phyloP scores from a whole-genome alignment of 2,329 filamentous ascomycete species.

The Pestalotiopsis sp. region DNA sequence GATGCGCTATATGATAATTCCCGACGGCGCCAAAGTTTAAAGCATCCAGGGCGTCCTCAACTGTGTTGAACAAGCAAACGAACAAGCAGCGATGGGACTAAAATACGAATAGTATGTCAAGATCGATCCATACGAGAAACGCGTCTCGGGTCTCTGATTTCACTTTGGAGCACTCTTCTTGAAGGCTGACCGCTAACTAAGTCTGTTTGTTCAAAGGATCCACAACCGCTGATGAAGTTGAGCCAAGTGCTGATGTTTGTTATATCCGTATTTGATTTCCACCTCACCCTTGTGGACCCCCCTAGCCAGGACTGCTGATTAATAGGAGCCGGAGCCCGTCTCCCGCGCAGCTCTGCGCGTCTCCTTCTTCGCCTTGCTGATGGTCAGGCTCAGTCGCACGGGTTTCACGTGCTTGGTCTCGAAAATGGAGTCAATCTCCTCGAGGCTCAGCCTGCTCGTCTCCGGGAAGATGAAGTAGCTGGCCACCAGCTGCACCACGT shows the following conservation, averaged over 20 bases:
- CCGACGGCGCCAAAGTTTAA: no score
- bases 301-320: background rate
- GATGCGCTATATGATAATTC: no score
- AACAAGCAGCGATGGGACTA: no score
- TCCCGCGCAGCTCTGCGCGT: background rate
- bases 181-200: no score
- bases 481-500: slow-evolving; percentile 43
- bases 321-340: background rate
- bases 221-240: background rate
- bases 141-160: no score
- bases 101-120: no score
- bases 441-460: slow-evolving; percentile 10
- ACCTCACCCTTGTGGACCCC: background rate
- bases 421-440: slow-evolving; percentile 12
- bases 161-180: no score
- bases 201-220: background rate
- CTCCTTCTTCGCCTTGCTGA: slow-evolving; percentile 10
- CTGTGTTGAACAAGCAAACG: no score
- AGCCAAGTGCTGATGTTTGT: background rate
- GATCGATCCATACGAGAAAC: no score
- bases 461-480: slow-evolving; percentile 20
- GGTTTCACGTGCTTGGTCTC: slow-evolving; percentile 10
- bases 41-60: no score
- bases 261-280: background rate
- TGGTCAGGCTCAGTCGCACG: slow-evolving; percentile 9